phyloP scores from a whole-genome alignment of 1,139 yeast species.

The Meyerozyma guilliermondii region DNA sequence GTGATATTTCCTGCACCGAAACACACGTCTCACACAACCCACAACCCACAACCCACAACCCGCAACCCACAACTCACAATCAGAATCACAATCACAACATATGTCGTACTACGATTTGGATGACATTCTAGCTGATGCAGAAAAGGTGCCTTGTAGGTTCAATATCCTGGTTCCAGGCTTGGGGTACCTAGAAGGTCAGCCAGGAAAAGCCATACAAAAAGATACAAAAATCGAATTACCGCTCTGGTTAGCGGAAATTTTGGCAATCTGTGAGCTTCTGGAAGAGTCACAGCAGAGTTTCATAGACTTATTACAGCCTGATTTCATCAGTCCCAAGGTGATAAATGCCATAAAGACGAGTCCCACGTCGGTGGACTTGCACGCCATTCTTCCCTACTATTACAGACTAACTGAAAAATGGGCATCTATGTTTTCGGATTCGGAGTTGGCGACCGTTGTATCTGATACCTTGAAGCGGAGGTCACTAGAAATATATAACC shows the following conservation, averaged over 20 bases:
- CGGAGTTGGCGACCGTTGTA: conserved; percentile 52
- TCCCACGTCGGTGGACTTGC: conserved; percentile 62
- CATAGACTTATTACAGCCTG: conserved; percentile 65
- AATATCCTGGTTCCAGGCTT: conserved; percentile 76
- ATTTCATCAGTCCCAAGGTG: conserved; percentile 56
- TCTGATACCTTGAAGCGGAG: conserved; percentile 53
- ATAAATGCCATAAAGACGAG: conserved; percentile 79
- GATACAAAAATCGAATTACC: conserved; percentile 78
- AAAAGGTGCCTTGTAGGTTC: conserved; percentile 75
- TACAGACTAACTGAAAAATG: conserved; percentile 69
- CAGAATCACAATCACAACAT: neutral
- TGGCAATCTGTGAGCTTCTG: conserved; percentile 52
- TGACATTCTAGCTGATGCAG: conserved; percentile 71
- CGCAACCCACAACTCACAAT: neutral
- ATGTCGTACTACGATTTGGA: conserved; percentile 70
- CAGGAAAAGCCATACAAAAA: conserved; percentile 57
- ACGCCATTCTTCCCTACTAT: conserved; percentile 61
- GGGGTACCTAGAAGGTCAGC: conserved; percentile 83
- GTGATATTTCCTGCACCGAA: neutral
- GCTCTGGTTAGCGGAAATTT: conserved; percentile 78
- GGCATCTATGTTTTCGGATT: conserved; percentile 65
- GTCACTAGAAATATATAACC: conserved; percentile 66
- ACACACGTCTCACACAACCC: too few relatives aligned
- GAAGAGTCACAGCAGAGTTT: conserved; percentile 49
- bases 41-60: neutral